phyloP scores from a whole-genome alignment of 805 yeast genomes.

The Candida vaughaniae region DNA sequence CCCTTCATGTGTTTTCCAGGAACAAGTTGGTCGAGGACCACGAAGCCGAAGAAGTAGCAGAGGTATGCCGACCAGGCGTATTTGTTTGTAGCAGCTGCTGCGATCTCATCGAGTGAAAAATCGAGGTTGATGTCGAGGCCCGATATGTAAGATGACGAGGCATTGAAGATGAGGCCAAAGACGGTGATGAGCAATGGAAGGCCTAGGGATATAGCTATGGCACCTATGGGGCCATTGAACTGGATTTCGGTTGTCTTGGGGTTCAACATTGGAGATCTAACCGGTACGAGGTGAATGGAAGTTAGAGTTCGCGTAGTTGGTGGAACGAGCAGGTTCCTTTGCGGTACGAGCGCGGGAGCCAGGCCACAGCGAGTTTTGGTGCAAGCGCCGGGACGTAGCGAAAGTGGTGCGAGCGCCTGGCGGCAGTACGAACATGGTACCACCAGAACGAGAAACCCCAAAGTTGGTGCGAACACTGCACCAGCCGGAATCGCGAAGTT shows the following conservation, averaged over 20 bases:
- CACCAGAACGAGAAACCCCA: too few relatives aligned
- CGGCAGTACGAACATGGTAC: too few relatives aligned
- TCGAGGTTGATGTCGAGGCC: constrained; percentile 40
- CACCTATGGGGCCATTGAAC: constrained; percentile 79
- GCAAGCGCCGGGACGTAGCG: too few relatives aligned
- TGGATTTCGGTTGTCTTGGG: constrained; percentile 73
- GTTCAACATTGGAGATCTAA: constrained; percentile 54
- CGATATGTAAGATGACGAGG: constrained; percentile 13
- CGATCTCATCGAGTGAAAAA: constrained; percentile 8
- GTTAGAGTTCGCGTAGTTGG: too few relatives aligned
- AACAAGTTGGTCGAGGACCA: constrained; percentile 58
- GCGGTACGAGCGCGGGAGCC: too few relatives aligned
- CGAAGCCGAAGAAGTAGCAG: constrained; percentile 70
- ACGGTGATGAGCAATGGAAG: constrained; percentile 63
- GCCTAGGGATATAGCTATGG: constrained; percentile 59
- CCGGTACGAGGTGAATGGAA: too few relatives aligned
- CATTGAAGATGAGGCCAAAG: constrained; percentile 61
- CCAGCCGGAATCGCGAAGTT: too few relatives aligned
- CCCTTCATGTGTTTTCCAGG: constrained; percentile 65
- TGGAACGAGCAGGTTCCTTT: too few relatives aligned
- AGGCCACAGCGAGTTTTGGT: too few relatives aligned
- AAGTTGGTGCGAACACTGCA: too few relatives aligned
- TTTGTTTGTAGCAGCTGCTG: constrained; percentile 2
- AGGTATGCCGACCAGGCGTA: constrained; percentile 63
- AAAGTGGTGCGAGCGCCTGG: too few relatives aligned